Evolutionary conservation across 2,329 filamentous ascomycete species (phyloP), one percentile per base, ranked within the genome.

Genomic region (Fusarium protoensiforme): DNA sequence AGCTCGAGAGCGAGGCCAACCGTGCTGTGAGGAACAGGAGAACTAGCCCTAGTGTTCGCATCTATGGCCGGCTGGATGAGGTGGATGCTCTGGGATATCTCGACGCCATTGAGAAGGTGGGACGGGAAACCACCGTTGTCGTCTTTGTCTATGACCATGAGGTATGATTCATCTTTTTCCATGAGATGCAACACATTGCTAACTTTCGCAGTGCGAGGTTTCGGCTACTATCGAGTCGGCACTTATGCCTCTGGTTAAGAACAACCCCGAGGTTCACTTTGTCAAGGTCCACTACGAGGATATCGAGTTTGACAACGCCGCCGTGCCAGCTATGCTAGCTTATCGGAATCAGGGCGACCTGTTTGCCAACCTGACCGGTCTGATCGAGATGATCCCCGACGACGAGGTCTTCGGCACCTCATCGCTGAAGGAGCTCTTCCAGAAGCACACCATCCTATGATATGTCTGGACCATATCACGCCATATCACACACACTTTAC

Each of bases 101-200:
- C n/a, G 95, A 98, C 82, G 95, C 96, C 64, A 94, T 98, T 76
- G 96, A 99, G 84, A 96, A 94, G 83, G 94, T 96, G 6, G 87
- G 91, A 41, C 84, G 91, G 56, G 93, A 96, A 54, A 96, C 94
- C 0, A 89, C 93, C 5, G 95, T 98, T 2, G 93, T 98, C 3
- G 96, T 99, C 31, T 97, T 96, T 84, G 95, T 99, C 74, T 96
- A 95, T 82, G 95, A 98, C 79, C 89, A 93, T 69, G 89, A 93
- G 86, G 95, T 97, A 89, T 81, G 91, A 84, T 59, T 61, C 59
- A n/a, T 48, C 27, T n/a, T 7, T 41, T 27, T 9, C 13, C 18
- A 51, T 31, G 46, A n/a, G 2, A 36, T n/a, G 22, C n/a, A 27
- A 31, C 20, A 54, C 43, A 13, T 38, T 72, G 33, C 74, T 80